Conservation (phyloP, 345 rosid species). For the Kandelia obovata region DNA sequence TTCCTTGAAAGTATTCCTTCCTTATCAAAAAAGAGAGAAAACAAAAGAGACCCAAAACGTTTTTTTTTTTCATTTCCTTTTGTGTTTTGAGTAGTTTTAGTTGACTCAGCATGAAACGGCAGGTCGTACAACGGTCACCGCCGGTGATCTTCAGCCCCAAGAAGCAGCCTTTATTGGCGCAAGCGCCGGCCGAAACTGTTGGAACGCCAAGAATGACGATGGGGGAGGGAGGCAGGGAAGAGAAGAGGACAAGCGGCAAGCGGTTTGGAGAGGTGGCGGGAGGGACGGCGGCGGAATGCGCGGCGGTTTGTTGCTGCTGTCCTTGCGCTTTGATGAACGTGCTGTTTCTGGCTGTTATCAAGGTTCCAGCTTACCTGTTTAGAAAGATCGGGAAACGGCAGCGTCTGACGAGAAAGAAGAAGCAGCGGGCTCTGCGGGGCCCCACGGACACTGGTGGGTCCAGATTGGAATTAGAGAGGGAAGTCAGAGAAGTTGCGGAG, state of each 20-base stretch:
- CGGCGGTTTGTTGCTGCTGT: conserved; percentile 69
- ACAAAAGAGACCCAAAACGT: too few relatives aligned
- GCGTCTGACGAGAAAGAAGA: conserved; percentile 24
- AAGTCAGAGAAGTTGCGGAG: conserved; percentile 20
- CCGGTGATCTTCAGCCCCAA: too few relatives aligned
- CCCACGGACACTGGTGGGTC: conserved; percentile 14
- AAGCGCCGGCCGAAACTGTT: neutral
- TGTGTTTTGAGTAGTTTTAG: too few relatives aligned
- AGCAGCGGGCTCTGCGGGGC: conserved; percentile 20
- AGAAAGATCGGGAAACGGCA: conserved; percentile 48
- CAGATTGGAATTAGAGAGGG: conserved; percentile 8
- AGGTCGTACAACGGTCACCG: too few relatives aligned
- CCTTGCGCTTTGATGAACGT: conserved; percentile 60
- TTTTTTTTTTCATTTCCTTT: too few relatives aligned
- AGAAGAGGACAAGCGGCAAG: conserved; percentile 18
- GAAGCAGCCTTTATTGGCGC: neutral
- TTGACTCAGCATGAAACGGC: too few relatives aligned
- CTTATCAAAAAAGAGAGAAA: too few relatives aligned
- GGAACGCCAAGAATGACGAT: neutral
- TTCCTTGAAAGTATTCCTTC: too few relatives aligned
- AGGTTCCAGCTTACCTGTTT: conserved; percentile 59
- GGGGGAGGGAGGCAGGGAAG: neutral
- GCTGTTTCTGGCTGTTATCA: conserved; percentile 52
- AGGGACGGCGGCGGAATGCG: conserved; percentile 63
- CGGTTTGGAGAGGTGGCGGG: conserved; percentile 57